Evolutionary conservation across 306 rosid species (phyloP), one percentile per base, ranked within the genome.

Genomic region (Aeschynomene evenia): DNA sequence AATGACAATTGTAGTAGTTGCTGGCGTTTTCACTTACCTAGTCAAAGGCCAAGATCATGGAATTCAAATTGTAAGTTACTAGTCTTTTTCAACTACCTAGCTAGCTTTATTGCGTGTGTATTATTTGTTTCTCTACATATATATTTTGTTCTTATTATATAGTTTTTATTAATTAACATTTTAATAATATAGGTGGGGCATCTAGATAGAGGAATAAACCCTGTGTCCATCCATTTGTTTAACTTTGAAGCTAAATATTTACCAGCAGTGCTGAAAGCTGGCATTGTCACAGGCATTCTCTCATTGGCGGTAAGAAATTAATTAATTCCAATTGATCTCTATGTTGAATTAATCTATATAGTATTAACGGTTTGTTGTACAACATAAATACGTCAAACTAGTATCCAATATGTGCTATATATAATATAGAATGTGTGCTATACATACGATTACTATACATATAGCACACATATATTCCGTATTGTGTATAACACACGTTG

Each of bases 181-280:
- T n/a, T n/a, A n/a, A n/a, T n/a, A n/a, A n/a, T n/a, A n/a, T 65
- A 89, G 98, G 98, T 92, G 82, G 97, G 98, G 1, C 75, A 78
- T n/a, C 53, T 93, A 68, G 84, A 79, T 56, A 93, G 59, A 80
- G 98, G 98, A 69, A 55, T 93, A 62, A 93, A 88, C 71, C 98
- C 90, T 55, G 3, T 51, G 46, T 86, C 98, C 61, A 76, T 86
- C 15, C 73, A 82, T 0, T 6, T 28, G 21, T 72, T 93, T 26
- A 88, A 70, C 71, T 93, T 93, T 14, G 77, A 88, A 63, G 1
- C 61, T 0, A 74, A 33, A 69, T 93, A 86, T 76, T 58, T 93
- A 2, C 2, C 83, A 48, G 59, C 84, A 1, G 85, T 85, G 2
- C 0, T 66, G 20, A 74, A 70, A 82, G 86, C 98, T 56, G 97